These are phyloP conservation scores for Brassica carinata DNA, from an alignment of 345 rosid species.

Conservation along the genomic window DNA sequence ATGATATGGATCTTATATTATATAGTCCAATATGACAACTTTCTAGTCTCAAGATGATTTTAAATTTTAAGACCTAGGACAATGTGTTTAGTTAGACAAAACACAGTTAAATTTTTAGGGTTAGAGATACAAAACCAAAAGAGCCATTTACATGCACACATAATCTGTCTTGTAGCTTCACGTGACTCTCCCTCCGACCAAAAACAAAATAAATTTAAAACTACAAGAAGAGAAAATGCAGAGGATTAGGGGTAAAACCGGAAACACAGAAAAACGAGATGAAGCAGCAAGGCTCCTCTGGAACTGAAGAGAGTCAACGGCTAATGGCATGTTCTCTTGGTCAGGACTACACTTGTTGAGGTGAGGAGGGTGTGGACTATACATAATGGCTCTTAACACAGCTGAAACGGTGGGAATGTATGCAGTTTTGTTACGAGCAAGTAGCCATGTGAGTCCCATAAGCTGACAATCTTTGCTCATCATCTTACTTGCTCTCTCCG, in stretches of 20 bases:
- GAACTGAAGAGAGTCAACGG: slow-evolving; percentile 94
- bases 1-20: slow-evolving; percentile 5
- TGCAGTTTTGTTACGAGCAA: slow-evolving; percentile 90
- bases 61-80: slow-evolving; percentile 35
- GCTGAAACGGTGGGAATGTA: slow-evolving; percentile 99
- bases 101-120: slow-evolving; percentile 14
- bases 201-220: background rate
- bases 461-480: slow-evolving; percentile 88
- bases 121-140: slow-evolving; percentile 29
- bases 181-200: slow-evolving; percentile 38
- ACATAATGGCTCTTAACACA: slow-evolving; percentile 90
- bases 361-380: slow-evolving; percentile 78
- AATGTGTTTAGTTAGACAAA: slow-evolving; percentile 24
- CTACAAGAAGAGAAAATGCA: slow-evolving; percentile 24
- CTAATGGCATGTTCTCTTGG: slow-evolving; percentile 99
- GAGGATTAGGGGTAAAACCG: slow-evolving; percentile 42
- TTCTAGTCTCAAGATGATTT: slow-evolving; percentile 19
- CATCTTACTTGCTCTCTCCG: slow-evolving; percentile 82
- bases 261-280: slow-evolving; percentile 25
- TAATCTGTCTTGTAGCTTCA: slow-evolving; percentile 42
- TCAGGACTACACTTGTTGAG: slow-evolving; percentile 89
- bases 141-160: slow-evolving; percentile 36
- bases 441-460: slow-evolving; percentile 99
- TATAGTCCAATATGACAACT: slow-evolving; percentile 31
- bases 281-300: slow-evolving; percentile 53